Evolutionary conservation across 768 basidiomycete species (phyloP).

Genomic region (Xerocomus spinulosus): DNA sequence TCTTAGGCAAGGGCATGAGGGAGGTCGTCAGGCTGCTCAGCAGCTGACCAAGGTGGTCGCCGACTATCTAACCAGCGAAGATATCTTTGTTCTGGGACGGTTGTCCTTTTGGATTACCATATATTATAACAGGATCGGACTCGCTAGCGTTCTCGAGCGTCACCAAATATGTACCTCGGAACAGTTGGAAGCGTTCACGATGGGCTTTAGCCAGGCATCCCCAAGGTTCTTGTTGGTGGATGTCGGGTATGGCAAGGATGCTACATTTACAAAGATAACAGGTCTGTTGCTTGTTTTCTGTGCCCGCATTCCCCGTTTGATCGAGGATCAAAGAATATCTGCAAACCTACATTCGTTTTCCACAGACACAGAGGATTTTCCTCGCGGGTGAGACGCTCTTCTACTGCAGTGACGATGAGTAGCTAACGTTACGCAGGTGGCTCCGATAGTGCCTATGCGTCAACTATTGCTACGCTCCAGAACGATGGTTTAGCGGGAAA

Average conservation of each 20-base stretch:
- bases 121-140: constrained; percentile 60
- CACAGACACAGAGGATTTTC: constrained; percentile 71
- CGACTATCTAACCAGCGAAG: constrained; percentile 60
- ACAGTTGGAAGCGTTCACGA: constrained; percentile 65
- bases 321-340: constrained; percentile 52
- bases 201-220: constrained; percentile 70
- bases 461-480: constrained; percentile 54
- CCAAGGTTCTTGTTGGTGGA: constrained; percentile 69
- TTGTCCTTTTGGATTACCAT: constrained; percentile 74
- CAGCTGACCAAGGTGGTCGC: constrained; percentile 65
- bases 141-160: constrained; percentile 47
- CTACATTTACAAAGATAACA: constrained; percentile 63
- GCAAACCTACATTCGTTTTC: constrained; percentile 64
- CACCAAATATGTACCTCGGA: constrained; percentile 57
- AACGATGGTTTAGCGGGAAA: constrained; percentile 62
- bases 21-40: constrained; percentile 58
- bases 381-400: constrained; percentile 50
- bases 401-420: neutral
- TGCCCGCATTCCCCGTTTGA: neutral
- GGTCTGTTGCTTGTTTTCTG: constrained; percentile 36
- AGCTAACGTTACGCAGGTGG: constrained; percentile 40
- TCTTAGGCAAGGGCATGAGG: constrained; percentile 58
- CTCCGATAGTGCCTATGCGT: constrained; percentile 49
- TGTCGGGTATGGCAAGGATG: constrained; percentile 59
- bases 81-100: constrained; percentile 54